Percentiles rank a stretch among this genome's conserved stretches.
phyloP scores from a whole-genome alignment of 2,329 filamentous ascomycete species.

The Cordyceps cicadae region DNA sequence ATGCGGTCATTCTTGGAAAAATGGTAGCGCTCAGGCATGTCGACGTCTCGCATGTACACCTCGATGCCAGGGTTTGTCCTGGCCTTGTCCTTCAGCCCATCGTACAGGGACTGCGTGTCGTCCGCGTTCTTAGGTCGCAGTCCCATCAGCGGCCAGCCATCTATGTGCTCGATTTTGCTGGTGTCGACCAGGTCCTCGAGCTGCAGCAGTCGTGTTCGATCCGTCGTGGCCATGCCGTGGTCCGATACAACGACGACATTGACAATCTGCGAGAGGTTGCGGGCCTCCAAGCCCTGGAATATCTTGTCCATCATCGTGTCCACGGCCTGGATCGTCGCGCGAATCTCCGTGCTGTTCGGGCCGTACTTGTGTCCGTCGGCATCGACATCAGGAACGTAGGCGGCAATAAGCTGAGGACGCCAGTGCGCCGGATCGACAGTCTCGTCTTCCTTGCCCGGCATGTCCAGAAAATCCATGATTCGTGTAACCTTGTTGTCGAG shows the following conservation, averaged over 20 bases:
- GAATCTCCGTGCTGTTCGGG: constrained; percentile 90
- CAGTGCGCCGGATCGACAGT: constrained; percentile 41
- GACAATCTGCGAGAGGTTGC: constrained; percentile 82
- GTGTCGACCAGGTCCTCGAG: constrained; percentile 82
- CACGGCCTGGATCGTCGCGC: constrained; percentile 65
- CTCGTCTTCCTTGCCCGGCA: constrained; percentile 60
- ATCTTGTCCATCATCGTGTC: constrained; percentile 75
- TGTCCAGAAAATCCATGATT: constrained; percentile 75
- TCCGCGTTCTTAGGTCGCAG: constrained; percentile 66
- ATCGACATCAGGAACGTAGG: constrained; percentile 92
- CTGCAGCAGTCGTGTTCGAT: constrained; percentile 70
- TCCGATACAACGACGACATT: constrained; percentile 96
- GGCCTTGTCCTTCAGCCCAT: constrained; percentile 47
- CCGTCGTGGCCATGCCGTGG: constrained; percentile 96
- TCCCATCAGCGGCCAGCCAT: constrained; percentile 91
- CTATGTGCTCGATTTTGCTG: constrained; percentile 67
- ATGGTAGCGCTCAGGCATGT: constrained; percentile 91
- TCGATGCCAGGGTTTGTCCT: constrained; percentile 63
- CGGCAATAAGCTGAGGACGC: constrained; percentile 84
- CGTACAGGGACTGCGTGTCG: constrained; percentile 61
- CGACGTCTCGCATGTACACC: constrained; percentile 74
- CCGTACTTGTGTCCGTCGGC: constrained; percentile 78
- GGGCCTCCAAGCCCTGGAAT: constrained; percentile 64
- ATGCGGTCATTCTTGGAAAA: constrained; percentile 84
- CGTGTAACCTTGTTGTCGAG: constrained; percentile 69